phyloP scores from a whole-genome alignment of 176 grass and related monocot species.

The Aegilops speltoides region DNA sequence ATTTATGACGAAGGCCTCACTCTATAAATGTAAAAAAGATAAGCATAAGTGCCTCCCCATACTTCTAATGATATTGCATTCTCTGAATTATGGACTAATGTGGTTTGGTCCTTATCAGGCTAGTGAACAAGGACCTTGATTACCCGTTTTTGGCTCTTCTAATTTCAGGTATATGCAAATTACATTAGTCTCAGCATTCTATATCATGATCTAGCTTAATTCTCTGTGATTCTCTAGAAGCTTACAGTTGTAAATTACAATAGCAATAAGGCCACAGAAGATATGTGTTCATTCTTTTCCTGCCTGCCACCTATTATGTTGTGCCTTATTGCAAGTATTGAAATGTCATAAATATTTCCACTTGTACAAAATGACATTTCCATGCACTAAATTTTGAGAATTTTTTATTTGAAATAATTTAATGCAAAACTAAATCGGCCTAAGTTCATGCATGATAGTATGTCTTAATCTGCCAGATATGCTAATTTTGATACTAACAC shows the following conservation, averaged over 20 bases:
- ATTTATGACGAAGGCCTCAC: not conserved
- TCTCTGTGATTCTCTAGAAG: not conserved
- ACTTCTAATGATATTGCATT: slow-evolving; percentile 28
- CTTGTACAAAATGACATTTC: slow-evolving; percentile 9
- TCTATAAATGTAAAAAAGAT: slow-evolving; percentile 7
- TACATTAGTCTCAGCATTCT: slow-evolving; percentile 8
- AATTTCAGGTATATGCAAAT: slow-evolving; percentile 79
- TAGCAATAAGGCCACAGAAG: not conserved
- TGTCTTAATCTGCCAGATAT: slow-evolving; percentile 5
- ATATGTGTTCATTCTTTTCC: not conserved
- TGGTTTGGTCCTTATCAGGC: slow-evolving; percentile 49
- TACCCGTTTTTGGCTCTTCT: slow-evolving; percentile 97
- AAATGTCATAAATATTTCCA: slow-evolving; percentile 16
- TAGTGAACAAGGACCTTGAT: slow-evolving; percentile 72
- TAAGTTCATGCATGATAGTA: not conserved
- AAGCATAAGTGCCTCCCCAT: not conserved
- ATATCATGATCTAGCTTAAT: not conserved
- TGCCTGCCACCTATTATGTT: not conserved
- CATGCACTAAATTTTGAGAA: not conserved
- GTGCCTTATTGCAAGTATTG: not conserved
- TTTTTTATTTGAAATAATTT: not conserved
- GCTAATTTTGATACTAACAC: not conserved
- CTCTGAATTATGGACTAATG: slow-evolving; percentile 28
- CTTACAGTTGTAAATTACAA: slow-evolving; percentile 8
- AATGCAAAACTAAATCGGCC: slow-evolving; percentile 9